These are phyloP conservation scores for Starmerella cellae DNA, from an alignment of 805 yeast genomes.

Conservation along the genomic window DNA sequence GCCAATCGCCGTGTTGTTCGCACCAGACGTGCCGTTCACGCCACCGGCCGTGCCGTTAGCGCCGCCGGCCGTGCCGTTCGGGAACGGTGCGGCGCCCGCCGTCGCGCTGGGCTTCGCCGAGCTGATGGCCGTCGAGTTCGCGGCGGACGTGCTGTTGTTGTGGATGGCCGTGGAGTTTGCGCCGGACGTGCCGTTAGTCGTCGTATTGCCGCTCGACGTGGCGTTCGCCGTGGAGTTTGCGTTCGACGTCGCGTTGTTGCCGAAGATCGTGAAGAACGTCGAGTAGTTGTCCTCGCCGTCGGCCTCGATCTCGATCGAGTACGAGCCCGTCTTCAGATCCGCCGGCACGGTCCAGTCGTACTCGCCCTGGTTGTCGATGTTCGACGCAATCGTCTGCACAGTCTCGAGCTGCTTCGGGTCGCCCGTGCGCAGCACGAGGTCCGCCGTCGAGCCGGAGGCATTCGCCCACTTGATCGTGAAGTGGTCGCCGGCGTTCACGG, in stretches of 20 bases:
- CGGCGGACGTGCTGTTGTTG: not conserved
- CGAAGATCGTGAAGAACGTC: constrained; percentile 23
- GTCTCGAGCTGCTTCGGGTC: constrained; percentile 24
- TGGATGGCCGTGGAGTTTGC: constrained; percentile 1
- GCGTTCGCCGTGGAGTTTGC: constrained; percentile 8
- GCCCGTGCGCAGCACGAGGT: constrained; percentile 27
- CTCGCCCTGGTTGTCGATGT: constrained; percentile 28
- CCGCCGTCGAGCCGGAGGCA: constrained; percentile 25
- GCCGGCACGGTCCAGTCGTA: constrained; percentile 29
- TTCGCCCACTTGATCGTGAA: constrained; percentile 26
- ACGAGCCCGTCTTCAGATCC: constrained; percentile 24
- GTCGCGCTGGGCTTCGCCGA: constrained; percentile 1
- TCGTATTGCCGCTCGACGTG: not conserved
- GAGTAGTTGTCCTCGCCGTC: constrained; percentile 29
- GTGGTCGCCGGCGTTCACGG: constrained; percentile 24
- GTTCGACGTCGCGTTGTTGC: constrained; percentile 14
- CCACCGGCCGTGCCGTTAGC: not conserved
- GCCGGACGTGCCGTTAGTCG: constrained; percentile 2
- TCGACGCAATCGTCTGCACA: constrained; percentile 27
- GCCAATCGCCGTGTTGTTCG: constrained; percentile 1
- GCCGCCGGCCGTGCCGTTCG: not conserved
- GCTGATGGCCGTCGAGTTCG: constrained; percentile 1
- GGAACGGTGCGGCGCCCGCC: not conserved
- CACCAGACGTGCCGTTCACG: not conserved
- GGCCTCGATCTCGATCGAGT: constrained; percentile 26